Evolutionary conservation across 129 eudicot genomes (phyloP), one percentile per base, ranked within the genome.

Genomic region (Saussurea involucrata): DNA sequence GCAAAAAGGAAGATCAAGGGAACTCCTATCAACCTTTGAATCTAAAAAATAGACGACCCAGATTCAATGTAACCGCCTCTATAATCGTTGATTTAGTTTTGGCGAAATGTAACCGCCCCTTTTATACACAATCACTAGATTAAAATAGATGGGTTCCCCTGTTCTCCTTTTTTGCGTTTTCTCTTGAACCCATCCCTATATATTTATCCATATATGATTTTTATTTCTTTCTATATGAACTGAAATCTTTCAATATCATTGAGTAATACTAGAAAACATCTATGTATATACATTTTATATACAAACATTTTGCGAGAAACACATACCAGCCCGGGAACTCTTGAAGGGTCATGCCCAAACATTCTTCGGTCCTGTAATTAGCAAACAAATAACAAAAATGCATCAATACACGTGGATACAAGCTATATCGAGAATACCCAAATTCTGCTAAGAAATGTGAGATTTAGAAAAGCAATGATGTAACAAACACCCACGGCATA

Each of bases 251-350:
- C 55, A 44, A 46, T 46, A 46, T 46, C 58, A 13, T 46, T 15
- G 58, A 17, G 60, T 15, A 17, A 49, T 49, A 49, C 7, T 49
- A 49, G 8, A n/a, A 46, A 49, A 15, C 8, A 49, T 49, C 60
- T 15, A 49, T 10, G 17, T 40, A 10, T 40, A 40, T 40, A 37
- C 13, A 40, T 40, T 40, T 40, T 12, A 10, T 40, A 11, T 40
- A 40, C 49, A 40, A 40, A 58, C 10, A 58, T 42, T 12, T 1
- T 40, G 9, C 57, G 46, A 66, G 32, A 42, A 36, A 60, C 20
- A 61, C 82, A 24, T 86, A 86, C 90, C 85, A 86, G 63, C 71
- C 76, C 88, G 17, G 86, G 83, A 63, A 33, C 37, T 71, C 29
- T 78, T 65, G 86, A 84, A 53, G 77, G 88, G 40, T 76, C 28